Base-by-base conservation (phyloP, 1,284 basidiomycete genomes). In the Rhodotorula sp. region DNA sequence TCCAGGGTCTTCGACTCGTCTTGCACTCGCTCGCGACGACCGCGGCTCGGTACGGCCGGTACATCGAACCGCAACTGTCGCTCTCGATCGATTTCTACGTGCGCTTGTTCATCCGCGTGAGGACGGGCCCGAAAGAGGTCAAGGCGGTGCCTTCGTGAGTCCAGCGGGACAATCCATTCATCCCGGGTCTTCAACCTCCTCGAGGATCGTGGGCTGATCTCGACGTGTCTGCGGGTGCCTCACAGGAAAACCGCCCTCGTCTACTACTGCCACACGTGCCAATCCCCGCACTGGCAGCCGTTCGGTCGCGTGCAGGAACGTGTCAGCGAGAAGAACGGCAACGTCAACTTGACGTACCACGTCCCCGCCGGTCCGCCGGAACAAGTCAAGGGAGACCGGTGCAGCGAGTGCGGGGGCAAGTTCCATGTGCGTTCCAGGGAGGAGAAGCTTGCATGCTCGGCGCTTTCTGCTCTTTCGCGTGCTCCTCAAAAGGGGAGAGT, bases 71-170 rank as follows among this genome's bases (percentile, higher is more conserved):
- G 2, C 83, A 97, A n/a, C 82, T 98, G 12, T 94, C 91, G 0
- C 85, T 99, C 51, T 96, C 93, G 18, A 97, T 99, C 80, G 97
- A 99, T 80, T 99, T 99, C 80, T 99, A 99, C 81, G 89, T 97
- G 39, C 90, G 97, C 12, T 81, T 98, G 21, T 99, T 98, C 79
- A 88, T 98, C 16, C 87, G 90, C 21, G 85, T 99, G 7, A 84
- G 88, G 74, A 87, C 89, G 0, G 85, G 88, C 1, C 89, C 93
- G 0, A 83, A 89, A n/a, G 89, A 94, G 80, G 94, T 96, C 49
- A 99, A 99, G 82, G 89, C 88, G 73, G 83, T 87, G 4, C 85
- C 90, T 34, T 88, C 87, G 93, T 92, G 78, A 75, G 87, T 78
- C 47, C 15, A 48, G 20, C 14, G 39, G 14, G 15, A 6, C 52